A percentile compares a stretch with the other conserved stretches of the same genome.
Conservation (phyloP, 257 asterid genomes). For the Fraxinus pennsylvanica region DNA sequence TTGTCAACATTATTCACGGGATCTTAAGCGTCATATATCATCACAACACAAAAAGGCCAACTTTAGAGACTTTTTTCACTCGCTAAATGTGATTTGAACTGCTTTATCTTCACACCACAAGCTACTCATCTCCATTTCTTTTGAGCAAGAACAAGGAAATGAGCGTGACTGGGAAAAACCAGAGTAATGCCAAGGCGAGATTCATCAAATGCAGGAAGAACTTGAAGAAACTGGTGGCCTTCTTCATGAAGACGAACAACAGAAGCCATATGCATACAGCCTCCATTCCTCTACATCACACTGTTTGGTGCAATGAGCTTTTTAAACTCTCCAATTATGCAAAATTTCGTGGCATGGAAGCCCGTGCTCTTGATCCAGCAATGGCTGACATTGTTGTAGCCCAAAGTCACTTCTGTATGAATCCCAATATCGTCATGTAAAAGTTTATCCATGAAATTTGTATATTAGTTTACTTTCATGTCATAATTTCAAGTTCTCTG, state of each 20-base stretch:
- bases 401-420: not conserved
- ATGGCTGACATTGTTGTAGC: not conserved
- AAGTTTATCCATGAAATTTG: not conserved
- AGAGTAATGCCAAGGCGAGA: not conserved
- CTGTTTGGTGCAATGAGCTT: not conserved
- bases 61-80: not conserved
- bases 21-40: not conserved
- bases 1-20: not conserved
- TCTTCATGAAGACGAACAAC: not conserved
- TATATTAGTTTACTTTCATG: not conserved
- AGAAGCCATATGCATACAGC: not conserved
- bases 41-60: not conserved
- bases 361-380: not conserved
- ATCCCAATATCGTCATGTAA: not conserved
- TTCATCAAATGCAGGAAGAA: conserved; percentile 2
- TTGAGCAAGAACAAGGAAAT: not conserved
- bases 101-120: not conserved
- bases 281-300: not conserved
- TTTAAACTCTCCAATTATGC: not conserved
- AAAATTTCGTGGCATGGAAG: not conserved
- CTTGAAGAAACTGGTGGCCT: not conserved
- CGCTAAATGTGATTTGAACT: not conserved
- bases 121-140: not conserved
- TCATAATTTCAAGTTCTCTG: not conserved
- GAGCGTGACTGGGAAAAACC: not conserved